These are phyloP conservation scores for Mortierella sp. DNA, from an alignment of 371 early-diverging fungal genomes.

Conservation along the genomic window DNA sequence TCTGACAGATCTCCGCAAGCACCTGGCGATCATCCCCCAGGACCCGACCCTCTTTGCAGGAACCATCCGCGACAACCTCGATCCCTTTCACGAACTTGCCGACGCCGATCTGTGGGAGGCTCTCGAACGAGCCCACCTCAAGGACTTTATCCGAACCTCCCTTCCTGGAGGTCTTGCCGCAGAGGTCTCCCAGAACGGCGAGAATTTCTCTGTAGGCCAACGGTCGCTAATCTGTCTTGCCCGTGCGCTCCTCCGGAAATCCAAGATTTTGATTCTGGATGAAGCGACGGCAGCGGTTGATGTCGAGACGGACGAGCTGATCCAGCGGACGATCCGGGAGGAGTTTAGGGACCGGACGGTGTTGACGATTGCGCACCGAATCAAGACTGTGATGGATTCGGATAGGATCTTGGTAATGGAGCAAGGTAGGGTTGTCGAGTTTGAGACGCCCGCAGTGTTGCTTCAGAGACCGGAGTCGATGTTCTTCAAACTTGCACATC, in stretches of 20 bases:
- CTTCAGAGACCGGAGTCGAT: conserved; percentile 46
- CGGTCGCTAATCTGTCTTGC: conserved; percentile 91
- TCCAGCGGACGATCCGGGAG: conserved; percentile 84
- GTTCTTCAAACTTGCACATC: conserved; percentile 36
- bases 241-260: conserved; percentile 83
- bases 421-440: conserved; percentile 83
- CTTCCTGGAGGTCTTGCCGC: conserved; percentile 66
- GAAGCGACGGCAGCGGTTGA: conserved; percentile 90
- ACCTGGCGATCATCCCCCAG: conserved; percentile 84
- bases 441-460: conserved; percentile 69
- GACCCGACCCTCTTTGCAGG: conserved; percentile 79
- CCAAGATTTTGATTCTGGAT: conserved; percentile 84
- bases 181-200: conserved; percentile 76
- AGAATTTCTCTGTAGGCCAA: conserved; percentile 88
- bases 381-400: conserved; percentile 92
- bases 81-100: conserved; percentile 72
- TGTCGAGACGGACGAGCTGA: conserved; percentile 80
- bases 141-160: conserved; percentile 58
- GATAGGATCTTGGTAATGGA: conserved; percentile 89
- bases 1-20: conserved; percentile 74
- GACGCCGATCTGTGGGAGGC: conserved; percentile 80
- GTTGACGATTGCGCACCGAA: conserved; percentile 85
- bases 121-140: conserved; percentile 69
- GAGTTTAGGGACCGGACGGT: conserved; percentile 77
- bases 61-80: conserved; percentile 75